A percentile compares a stretch with the other conserved stretches of the same genome.
phyloP scores from a whole-genome alignment of 805 yeast genomes.

The Ogataea zsoltii region DNA sequence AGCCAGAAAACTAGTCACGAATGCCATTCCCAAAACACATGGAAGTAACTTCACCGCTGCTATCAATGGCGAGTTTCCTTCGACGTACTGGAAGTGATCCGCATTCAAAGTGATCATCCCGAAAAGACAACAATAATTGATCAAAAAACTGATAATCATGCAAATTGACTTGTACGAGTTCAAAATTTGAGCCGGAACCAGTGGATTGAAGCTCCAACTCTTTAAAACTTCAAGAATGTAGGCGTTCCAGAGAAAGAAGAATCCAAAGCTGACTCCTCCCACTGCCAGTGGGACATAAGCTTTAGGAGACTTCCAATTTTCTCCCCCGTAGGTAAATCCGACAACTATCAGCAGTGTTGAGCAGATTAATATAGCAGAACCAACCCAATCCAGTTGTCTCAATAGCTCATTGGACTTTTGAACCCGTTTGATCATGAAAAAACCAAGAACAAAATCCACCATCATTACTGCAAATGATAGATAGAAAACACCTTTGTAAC shows the following conservation, averaged over 20 bases:
- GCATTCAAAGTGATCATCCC: slow-evolving; percentile 11
- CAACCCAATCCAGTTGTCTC: slow-evolving; percentile 36
- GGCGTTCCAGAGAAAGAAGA: too few species aligned
- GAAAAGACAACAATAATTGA: slow-evolving; percentile 10
- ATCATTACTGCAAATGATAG: slow-evolving; percentile 35
- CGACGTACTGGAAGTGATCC: slow-evolving; percentile 31
- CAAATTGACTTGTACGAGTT: too few species aligned
- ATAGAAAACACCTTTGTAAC: slow-evolving; percentile 42
- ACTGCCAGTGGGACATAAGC: slow-evolving; percentile 16
- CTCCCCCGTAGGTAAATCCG: slow-evolving; percentile 49
- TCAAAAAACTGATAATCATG: neutral
- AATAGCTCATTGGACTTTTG: slow-evolving; percentile 19
- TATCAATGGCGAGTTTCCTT: slow-evolving; percentile 32
- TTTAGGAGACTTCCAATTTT: slow-evolving; percentile 40
- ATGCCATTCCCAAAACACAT: slow-evolving; percentile 31
- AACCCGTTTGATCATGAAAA: slow-evolving; percentile 30
- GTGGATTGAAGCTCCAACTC: too few species aligned
- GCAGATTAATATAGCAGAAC: slow-evolving; percentile 34
- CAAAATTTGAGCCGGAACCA: too few species aligned
- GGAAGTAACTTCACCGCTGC: slow-evolving; percentile 41
- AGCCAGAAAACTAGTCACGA: slow-evolving; percentile 21
- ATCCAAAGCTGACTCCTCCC: too few species aligned
- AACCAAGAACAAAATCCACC: slow-evolving; percentile 20
- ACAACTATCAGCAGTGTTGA: slow-evolving; percentile 41
- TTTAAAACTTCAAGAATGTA: too few species aligned